Base-by-base conservation (phyloP, 768 basidiomycete genomes). In the Tulasnella sp. region DNA sequence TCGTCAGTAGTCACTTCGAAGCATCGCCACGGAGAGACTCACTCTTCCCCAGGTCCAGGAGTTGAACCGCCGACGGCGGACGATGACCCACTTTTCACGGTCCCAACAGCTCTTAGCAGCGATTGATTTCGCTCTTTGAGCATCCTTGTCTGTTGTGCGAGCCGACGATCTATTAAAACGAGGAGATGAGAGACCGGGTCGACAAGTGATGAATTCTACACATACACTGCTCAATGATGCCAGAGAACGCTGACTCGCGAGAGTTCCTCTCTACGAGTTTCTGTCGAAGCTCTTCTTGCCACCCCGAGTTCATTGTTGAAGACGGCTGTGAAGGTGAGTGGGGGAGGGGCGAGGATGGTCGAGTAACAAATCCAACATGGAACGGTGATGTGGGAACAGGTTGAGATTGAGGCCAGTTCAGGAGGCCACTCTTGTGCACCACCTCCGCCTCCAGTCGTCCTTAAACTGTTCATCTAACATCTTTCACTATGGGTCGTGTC, bases 151-250 rank as follows among this genome's bases (percentile, higher is more conserved):
- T 95, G 94, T 78, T 94, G 91, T 3, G 95, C 94, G 75, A 98
- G 85, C 78, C 93, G 88, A 74, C 92, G 88, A 83, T 95, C 95
- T 98, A 69, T 66, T 47, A 26, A 68, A 67, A 71, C 69, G 75
- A 75, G 62, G 47, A 67, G 62, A 75, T 75, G 19, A 66, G 68
- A 47, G 70, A 29, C 22, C 63, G 42, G 76, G 70, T 77, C 75
- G 14, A 32, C 64, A 37, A 7, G 17, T 22, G 11, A 26, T 34
- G 6, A 7, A 42, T 41, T 14, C 37, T 29, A 72, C 66, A 83
- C 90, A 69, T 80, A 97, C 95, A 96, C 83, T 96, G 93, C 78
- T 95, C 92, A 75, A 98, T 95, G 74, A 98, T 85, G 47, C 89
- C 86, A 11, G 92, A 86, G 79, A 90, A 92, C 19, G 90, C 86